These are phyloP conservation scores for Epichloe baconii DNA, from an alignment of 2,329 filamentous ascomycete genomes.

Conservation along the genomic window DNA sequence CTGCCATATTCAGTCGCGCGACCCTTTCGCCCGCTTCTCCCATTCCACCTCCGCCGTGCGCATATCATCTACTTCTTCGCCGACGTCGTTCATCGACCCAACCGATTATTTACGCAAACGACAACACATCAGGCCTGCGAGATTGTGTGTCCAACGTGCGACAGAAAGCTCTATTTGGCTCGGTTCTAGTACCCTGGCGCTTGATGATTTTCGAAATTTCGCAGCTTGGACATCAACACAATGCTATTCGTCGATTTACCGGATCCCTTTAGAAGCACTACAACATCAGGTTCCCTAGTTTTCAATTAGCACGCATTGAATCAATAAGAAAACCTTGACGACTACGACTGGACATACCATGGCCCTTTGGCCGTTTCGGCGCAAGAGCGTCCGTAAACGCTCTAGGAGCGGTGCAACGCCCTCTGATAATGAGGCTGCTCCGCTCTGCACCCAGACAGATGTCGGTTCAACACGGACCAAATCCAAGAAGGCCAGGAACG, in stretches of 20 bases:
- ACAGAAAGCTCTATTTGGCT: neutral
- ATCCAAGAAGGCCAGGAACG: slow-evolving; percentile 28
- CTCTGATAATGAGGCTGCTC: slow-evolving; percentile 35
- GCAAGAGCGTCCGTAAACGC: slow-evolving; percentile 54
- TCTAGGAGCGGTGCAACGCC: slow-evolving; percentile 39
- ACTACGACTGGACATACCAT: slow-evolving; percentile 29
- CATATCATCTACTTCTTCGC: neutral
- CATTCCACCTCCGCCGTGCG: neutral
- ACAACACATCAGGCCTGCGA: neutral
- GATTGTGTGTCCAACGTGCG: neutral
- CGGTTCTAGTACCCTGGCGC: neutral
- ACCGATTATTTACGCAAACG: neutral
- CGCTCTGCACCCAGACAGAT: slow-evolving; percentile 24
- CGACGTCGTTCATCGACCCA: neutral
- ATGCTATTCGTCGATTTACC: slow-evolving; percentile 5
- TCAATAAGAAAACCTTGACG: neutral
- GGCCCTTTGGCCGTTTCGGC: slow-evolving; percentile 75
- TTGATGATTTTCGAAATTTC: neutral
- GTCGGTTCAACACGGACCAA: slow-evolving; percentile 12
- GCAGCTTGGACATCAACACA: slow-evolving; percentile 1
- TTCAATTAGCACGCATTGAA: slow-evolving; percentile 1
- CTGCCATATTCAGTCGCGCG: neutral
- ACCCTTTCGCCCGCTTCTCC: neutral
- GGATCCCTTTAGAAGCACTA: neutral
- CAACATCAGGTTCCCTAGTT: neutral